Evolutionary conservation across 139 green algal species (phyloP), one percentile per base, ranked within the genome.

Genomic region (Yamagishiella unicocca): DNA sequence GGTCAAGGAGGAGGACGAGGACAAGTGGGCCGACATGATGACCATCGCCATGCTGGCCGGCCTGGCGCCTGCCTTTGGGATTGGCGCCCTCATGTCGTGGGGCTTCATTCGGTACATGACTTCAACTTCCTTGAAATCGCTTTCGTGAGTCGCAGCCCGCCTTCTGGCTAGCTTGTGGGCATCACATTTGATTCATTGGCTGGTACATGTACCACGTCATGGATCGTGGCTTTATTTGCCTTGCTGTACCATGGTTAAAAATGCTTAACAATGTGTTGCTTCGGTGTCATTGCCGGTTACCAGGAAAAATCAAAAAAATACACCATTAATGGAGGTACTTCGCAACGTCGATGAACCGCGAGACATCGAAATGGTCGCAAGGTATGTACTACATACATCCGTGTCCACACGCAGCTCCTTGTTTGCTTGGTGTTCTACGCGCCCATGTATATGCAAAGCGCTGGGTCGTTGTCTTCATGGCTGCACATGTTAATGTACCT

Each of bases 1-100:
- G 25, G 76, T 54, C 35, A 43, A 46, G 24, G 2, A 14, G 17
- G 50, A 6, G 5, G 3, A 38, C 0, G 3, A 8, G 12, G 19
- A 71, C 8, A 2, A 54, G 27, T 83, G 76, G 53, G 10, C 74
- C 1, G 21, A 27, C 50, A 25, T 6, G 24, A 77, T 86, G n/a
- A 86, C 80, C 1, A 17, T 64, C 3, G 12, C 46, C 17, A 77
- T 86, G 80, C 62, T 76, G 17, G 62, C 42, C 25, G 80, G 80
- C 4, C 29, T 66, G 62, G 80, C 6, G 12, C 80, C 80, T 21
- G 61, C 62, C 29, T 76, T 77, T 35, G 7, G n/a, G 10, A n/a
- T 42, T 3, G 80, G 62, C 0, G 5, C 6, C 17, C 29, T 50
- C 21, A 7, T 45, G n/a, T 86, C 80, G 1, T 67, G 80, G 42